phyloP scores from a whole-genome alignment of 768 basidiomycete species.

The Podaxis sp. region DNA sequence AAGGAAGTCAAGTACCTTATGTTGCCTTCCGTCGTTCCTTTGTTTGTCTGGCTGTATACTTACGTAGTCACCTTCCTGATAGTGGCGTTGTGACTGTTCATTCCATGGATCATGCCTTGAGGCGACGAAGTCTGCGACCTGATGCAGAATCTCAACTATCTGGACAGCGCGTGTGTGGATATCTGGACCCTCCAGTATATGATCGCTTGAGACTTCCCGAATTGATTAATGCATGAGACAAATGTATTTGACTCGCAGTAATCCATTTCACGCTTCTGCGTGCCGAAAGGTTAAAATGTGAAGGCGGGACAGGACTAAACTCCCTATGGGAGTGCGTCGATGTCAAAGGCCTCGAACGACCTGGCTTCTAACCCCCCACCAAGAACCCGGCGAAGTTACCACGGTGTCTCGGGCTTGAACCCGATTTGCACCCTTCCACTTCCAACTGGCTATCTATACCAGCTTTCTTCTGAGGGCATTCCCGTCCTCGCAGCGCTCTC shows the following conservation, averaged over 20 bases:
- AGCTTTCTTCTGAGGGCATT: background rate
- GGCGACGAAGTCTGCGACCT: background rate
- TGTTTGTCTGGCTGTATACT: no score
- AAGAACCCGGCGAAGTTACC: background rate
- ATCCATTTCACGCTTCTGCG: background rate
- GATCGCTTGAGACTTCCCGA: background rate
- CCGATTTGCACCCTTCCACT: background rate
- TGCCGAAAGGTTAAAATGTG: background rate
- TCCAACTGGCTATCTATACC: background rate
- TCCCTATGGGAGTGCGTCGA: background rate
- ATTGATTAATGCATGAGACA: background rate
- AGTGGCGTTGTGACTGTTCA: background rate
- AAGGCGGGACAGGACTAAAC: background rate
- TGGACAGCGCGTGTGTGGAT: background rate
- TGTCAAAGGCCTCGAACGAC: background rate
- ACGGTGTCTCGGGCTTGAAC: background rate
- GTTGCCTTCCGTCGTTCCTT: no score
- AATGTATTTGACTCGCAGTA: background rate
- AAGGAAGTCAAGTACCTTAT: no score
- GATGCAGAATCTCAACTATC: background rate
- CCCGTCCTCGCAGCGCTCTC: background rate
- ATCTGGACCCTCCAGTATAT: background rate
- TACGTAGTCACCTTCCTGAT: background rate
- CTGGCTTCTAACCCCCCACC: background rate
- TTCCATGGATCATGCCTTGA: background rate